Percentiles rank a stretch among this genome's conserved stretches.
Conservation (phyloP, 768 basidiomycete species). For the Lactarius tabidus region DNA sequence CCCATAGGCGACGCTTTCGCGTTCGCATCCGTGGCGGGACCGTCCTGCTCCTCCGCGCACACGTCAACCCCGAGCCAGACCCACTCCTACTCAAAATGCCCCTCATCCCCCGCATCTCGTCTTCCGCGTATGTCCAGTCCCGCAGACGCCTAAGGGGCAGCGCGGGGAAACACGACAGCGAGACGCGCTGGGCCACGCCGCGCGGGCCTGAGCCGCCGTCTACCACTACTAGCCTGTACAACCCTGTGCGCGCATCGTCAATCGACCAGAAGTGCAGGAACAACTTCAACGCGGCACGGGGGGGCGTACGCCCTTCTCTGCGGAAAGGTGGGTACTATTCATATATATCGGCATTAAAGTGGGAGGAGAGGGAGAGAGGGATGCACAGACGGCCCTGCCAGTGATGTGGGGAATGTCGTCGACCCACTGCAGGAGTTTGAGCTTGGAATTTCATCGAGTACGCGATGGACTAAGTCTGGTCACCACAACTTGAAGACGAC, state of each 20-base stretch:
- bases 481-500: no score
- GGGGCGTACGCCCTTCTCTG: background rate
- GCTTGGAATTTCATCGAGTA: no score
- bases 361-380: no score
- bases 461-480: no score
- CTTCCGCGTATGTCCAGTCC: background rate
- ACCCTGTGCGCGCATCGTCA: conserved; percentile 2
- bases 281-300: conserved; percentile 1
- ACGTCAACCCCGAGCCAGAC: conserved; percentile 7
- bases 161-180: background rate
- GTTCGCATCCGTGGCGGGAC: no score
- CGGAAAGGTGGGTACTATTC: conserved; percentile 10
- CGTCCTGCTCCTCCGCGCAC: background rate
- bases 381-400: background rate
- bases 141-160: background rate
- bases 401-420: conserved; percentile 2
- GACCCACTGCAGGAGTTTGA: conserved; percentile 6
- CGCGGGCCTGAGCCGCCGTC: background rate
- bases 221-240: background rate
- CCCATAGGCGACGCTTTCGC: background rate
- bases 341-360: no score
- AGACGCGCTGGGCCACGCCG: background rate
- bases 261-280: background rate
- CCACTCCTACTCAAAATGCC: background rate
- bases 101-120: background rate